These are phyloP conservation scores for Barbatosphaeria neglecta DNA, from an alignment of 495 filamentous ascomycete genomes.

Conservation along the genomic window DNA sequence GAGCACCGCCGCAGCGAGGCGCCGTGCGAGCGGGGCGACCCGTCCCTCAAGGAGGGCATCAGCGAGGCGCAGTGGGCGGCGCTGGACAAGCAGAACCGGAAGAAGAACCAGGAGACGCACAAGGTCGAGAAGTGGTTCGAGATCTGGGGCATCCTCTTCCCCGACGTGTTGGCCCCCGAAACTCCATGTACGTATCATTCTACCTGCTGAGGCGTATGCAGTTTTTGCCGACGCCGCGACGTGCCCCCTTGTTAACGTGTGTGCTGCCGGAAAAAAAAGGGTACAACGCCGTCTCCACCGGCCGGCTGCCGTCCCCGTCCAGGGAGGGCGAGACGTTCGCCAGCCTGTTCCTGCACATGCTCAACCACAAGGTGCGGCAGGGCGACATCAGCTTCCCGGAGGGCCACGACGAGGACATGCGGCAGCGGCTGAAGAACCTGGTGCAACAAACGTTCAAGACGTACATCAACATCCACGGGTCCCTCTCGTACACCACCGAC, in stretches of 20 bases:
- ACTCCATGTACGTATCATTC: constrained; percentile 13
- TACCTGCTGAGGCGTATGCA: too few relatives aligned
- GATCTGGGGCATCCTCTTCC: constrained; percentile 17
- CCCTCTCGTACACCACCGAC: constrained; percentile 3
- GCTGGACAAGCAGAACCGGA: constrained; percentile 13
- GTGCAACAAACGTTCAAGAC: constrained; percentile 10
- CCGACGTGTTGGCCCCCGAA: constrained; percentile 6
- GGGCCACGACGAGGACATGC: constrained; percentile 2
- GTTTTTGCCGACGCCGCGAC: too few relatives aligned
- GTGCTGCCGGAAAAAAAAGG: constrained; percentile 4
- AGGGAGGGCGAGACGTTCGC: constrained; percentile 11
- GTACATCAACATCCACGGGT: constrained; percentile 8
- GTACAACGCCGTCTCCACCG: constrained; percentile 4
- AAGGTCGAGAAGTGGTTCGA: constrained; percentile 17
- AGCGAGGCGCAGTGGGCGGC: constrained; percentile 14
- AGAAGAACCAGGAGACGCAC: constrained; percentile 14
- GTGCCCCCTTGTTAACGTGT: too few relatives aligned
- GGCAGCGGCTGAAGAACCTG: constrained; percentile 7
- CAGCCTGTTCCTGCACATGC: constrained; percentile 12
- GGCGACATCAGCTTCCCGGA: constrained; percentile 10
- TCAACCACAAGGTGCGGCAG: constrained; percentile 13
- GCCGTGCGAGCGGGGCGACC: constrained; percentile 7
- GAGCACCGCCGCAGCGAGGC: constrained; percentile 10
- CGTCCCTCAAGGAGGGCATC: constrained; percentile 12
- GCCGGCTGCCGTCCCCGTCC: constrained; percentile 2